Base-by-base conservation (phyloP, 257 asterid genomes). In the Salvia hispanica region DNA sequence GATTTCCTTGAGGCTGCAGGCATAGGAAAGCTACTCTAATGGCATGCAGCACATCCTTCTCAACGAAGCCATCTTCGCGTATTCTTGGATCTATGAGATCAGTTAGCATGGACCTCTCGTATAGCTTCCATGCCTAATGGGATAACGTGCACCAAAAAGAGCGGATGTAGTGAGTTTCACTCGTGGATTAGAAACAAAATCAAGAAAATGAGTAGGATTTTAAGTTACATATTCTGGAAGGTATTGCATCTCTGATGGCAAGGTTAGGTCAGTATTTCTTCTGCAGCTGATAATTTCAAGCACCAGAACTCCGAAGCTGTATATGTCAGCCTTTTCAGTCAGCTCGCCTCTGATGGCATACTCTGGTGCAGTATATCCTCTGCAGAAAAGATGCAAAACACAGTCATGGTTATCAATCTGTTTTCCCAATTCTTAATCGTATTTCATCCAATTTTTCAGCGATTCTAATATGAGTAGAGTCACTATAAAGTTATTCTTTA, bases 281-380 rank as follows among this genome's bases (percentile, higher is more conserved):
- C 96, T 69, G 80, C 88, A 73, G 74, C 84, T 84, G 67, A 88
- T 81, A 12, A 88, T 88, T 74, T 88, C 96, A 5, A 88, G 86
- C 9, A 81, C 84, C 63, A 88, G 62, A 63, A 88, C 94, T 43
- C 94, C 96, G 10, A 86, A 88, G 80, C 96, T 86, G 78, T 82
- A 88, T 50, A 86, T 86, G 66, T 88, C 96, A 37, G 89, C 96
- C 82, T 88, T 88, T 75, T 88, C 91, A 0, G 89, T 76, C 45
- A 88, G 62, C 80, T 88, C 94, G 51, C 96, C 96, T 76, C 94
- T 72, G 34, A 88, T 50, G 74, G 91, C 94, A 37, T 88, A 88
- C 61, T 86, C 96, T 5, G 94, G 96, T 37, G 96, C 96, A 9
- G 96, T 88, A 73, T 88, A 88, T 51, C 94, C 94, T 78, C 94